Percentiles rank a stretch among this genome's conserved stretches.
These are phyloP conservation scores for Beta vulgaris DNA, from an alignment of 148 eudicot species.

Conservation along the genomic window DNA sequence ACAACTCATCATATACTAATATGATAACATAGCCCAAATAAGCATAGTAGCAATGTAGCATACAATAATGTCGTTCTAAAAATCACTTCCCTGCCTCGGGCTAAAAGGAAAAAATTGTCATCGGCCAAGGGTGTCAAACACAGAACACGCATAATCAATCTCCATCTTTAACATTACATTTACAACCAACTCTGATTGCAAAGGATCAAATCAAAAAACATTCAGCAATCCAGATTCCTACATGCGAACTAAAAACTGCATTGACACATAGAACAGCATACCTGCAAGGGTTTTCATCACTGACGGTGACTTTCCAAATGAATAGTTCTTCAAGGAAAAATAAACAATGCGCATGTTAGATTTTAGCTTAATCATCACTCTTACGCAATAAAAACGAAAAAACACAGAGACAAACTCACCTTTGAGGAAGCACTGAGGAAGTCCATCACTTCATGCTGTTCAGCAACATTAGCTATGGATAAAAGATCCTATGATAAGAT, in stretches of 20 bases:
- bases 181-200: neutral
- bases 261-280: conserved; percentile 27
- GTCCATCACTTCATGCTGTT: conserved; percentile 99
- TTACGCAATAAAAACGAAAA: neutral
- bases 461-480: conserved; percentile 97
- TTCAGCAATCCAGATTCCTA: neutral
- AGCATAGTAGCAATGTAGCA: neutral
- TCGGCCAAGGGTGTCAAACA: neutral
- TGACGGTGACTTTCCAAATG: conserved; percentile 84
- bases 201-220: neutral
- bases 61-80: too few relatives aligned
- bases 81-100: neutral
- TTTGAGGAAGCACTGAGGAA: conserved; percentile 87
- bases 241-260: neutral
- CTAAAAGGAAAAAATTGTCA: neutral
- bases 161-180: neutral
- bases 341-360: conserved; percentile 10
- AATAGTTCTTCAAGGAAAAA: conserved; percentile 67
- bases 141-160: neutral
- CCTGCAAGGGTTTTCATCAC: conserved; percentile 95
- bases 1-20: neutral
- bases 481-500: conserved; percentile 71
- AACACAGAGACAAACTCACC: conserved; percentile 42
- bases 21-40: neutral
- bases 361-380: neutral